Evolutionary conservation across 2,329 filamentous ascomycete species (phyloP).

Genomic region (Colletotrichum higginsianum): DNA sequence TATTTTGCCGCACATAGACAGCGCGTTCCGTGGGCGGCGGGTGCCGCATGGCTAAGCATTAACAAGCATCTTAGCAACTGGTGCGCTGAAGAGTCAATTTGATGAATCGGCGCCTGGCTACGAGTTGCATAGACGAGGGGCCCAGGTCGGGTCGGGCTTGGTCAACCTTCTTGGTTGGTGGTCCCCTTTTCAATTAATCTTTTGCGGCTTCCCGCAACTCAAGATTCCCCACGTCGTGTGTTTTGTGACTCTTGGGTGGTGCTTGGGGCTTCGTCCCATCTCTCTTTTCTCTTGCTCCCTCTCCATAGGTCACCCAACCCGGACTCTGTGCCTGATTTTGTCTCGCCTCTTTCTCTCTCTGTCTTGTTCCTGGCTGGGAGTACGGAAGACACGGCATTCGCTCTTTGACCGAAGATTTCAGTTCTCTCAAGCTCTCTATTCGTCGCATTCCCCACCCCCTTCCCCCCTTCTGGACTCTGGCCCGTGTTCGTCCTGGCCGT

Average conservation of each 20-base stretch:
- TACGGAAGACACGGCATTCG: slow-evolving; percentile 31
- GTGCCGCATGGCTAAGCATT: slow-evolving; percentile 17
- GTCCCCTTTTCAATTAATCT: slow-evolving; percentile 24
- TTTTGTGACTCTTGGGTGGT: slow-evolving; percentile 5
- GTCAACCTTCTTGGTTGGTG: slow-evolving; percentile 4
- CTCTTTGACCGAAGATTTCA: slow-evolving; percentile 29
- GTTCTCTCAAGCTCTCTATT: slow-evolving; percentile 22
- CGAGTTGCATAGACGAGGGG: slow-evolving; percentile 3
- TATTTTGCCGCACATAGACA: not conserved
- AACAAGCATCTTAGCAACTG: slow-evolving; percentile 20
- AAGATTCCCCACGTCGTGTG: slow-evolving; percentile 1
- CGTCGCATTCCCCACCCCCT: slow-evolving; percentile 14
- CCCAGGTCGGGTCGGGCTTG: not conserved
- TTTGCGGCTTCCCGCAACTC: slow-evolving; percentile 10
- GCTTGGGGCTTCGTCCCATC: slow-evolving; percentile 27
- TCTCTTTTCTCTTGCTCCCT: slow-evolving; percentile 23
- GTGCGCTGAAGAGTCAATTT: slow-evolving; percentile 15
- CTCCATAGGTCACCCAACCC: slow-evolving; percentile 6
- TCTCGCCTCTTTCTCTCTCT: not conserved
- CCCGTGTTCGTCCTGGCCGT: slow-evolving; percentile 17
- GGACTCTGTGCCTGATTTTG: slow-evolving; percentile 15
- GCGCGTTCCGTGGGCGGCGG: slow-evolving; percentile 3
- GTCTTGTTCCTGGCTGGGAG: slow-evolving; percentile 3
- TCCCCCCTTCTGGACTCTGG: slow-evolving; percentile 1
- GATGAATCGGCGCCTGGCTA: slow-evolving; percentile 16